Evolutionary conservation across 2,329 filamentous ascomycete genomes (phyloP), one percentile per base, ranked within the genome.

Genomic region (Penicillium verrucosum): DNA sequence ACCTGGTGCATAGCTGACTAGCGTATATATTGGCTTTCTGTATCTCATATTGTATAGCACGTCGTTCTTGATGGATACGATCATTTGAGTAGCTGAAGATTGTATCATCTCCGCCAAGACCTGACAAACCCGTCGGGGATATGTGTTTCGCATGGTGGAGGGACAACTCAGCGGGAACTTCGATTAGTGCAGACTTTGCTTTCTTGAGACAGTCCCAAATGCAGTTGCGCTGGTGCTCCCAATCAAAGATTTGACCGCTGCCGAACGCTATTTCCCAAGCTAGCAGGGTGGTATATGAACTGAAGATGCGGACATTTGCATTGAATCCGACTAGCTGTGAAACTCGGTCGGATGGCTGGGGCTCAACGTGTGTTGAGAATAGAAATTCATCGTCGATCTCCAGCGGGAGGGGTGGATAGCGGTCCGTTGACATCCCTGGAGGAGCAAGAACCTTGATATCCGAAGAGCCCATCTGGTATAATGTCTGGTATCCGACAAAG

Each of bases 21-120:
- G 87, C 85, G 68, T 93, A 91, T 38, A 96, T 89, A 71, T 96
- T 96, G 7, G 90, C 89, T 70, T 95, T 96, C 71, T 96, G 91
- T 30, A 96, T 94, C 74, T 96, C 92, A 63, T 87, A 91, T 69
- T 94, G 90, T 5, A 92, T 76, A 5, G 67, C 62, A 11, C 70
- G 72, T 29, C 67, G 67, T 48, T 70, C 65, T 21, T 60, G 64
- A 16, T 63, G 38, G 10, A 63, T 61, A 11, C 64, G 60, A 16
- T 68, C 67, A 37, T 66, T 62, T 0, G 74, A 77, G 0, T 65
- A 66, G 30, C 54, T 59, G 30, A 62, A 65, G 1, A 65, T 45
- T 8, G 63, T 59, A 5, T 64, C 63, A 41, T 63, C 60, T 53
- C 57, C 56, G 6, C 54, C 57, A 41, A 60, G 42, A 16, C 60